Base-by-base conservation (phyloP, 164 flowering plant species). In the Akebia trifoliata region DNA sequence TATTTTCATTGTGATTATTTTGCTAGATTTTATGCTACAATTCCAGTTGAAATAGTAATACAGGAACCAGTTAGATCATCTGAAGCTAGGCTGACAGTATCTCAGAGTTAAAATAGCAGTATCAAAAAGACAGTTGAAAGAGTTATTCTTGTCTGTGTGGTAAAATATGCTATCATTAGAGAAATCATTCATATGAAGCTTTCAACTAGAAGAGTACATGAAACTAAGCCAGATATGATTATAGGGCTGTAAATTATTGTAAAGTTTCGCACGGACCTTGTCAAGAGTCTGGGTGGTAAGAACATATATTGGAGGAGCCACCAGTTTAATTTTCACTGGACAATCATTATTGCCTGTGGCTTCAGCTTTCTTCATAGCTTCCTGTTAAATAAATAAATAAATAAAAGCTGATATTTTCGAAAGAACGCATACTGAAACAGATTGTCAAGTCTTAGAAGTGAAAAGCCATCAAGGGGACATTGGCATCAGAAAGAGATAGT, bases 291-390 rank as follows among this genome's bases (percentile, higher is more conserved):
- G 97, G 29, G 97, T 90, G 31, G 93, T 93, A 12, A 90, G 93
- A 57, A 87, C 96, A 76, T 93, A 90, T 1, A 85, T 85, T 10
- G 97, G 99, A 43, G 97, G 85, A 37, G 97, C 96, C 71, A 90
- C 95, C 59, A 90, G 69, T 65, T 93, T 93, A 34, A 93, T 90
- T 72, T 93, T 93, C 50, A 93, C 99, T 15, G 96, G 97, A 50
- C 99, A 93, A 35, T 93, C 99, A 54, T 72, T 49, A 70, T 80
- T 90, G 2, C 99, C 97, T 43, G 84, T 81, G 60, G 99, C 95
- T 74, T 90, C 97, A 69, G 99, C 97, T 71, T 83, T 87, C 43
- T 85, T 74, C 99, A 93, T 93, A 8, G 99, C 97, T 38, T 81
- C 96, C 99, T 93, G 78, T 21, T 70, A 59, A 55, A 26, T 28